Evolutionary conservation across 176 grass and related monocot species (phyloP).

Genomic region (Cenchrus purpureus): DNA sequence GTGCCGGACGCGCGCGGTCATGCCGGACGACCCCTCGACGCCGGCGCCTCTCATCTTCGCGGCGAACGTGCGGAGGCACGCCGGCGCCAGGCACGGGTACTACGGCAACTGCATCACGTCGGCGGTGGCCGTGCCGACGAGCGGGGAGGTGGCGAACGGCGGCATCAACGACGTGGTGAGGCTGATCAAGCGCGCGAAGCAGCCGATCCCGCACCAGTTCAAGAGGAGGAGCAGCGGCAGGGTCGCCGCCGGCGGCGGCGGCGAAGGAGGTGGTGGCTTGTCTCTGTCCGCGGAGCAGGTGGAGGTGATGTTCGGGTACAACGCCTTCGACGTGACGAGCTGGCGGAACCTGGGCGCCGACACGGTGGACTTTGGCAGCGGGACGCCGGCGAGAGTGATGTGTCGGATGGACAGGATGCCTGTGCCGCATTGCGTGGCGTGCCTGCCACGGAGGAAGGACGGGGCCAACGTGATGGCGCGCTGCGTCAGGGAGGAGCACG

Average conservation of each 20-base stretch:
- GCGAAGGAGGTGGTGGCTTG: background rate
- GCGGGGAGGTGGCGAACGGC: slow-evolving; percentile 22
- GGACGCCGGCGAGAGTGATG: slow-evolving; percentile 30
- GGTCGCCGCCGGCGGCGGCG: background rate
- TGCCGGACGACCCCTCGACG: background rate
- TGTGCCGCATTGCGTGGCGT: slow-evolving; percentile 29
- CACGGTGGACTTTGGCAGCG: slow-evolving; percentile 31
- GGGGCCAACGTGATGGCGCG: slow-evolving; percentile 26
- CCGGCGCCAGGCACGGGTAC: slow-evolving; percentile 6
- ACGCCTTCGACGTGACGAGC: slow-evolving; percentile 34
- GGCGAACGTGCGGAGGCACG: slow-evolving; percentile 19
- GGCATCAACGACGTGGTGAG: slow-evolving; percentile 5
- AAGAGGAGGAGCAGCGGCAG: too few relatives aligned
- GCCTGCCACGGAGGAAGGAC: slow-evolving; percentile 19
- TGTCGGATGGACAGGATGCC: background rate
- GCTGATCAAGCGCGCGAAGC: slow-evolving; percentile 34
- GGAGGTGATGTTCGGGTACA: slow-evolving; percentile 27
- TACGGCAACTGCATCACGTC: slow-evolving; percentile 42
- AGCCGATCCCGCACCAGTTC: background rate
- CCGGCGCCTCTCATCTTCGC: slow-evolving; percentile 27
- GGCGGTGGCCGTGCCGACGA: slow-evolving; percentile 5
- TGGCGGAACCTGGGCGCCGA: slow-evolving; percentile 35
- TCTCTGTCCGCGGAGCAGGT: background rate
- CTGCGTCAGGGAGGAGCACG: slow-evolving; percentile 28
- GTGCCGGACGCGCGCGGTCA: slow-evolving; percentile 30